phyloP scores from a whole-genome alignment of 2,329 filamentous ascomycete species.

The Phoma herbarum region DNA sequence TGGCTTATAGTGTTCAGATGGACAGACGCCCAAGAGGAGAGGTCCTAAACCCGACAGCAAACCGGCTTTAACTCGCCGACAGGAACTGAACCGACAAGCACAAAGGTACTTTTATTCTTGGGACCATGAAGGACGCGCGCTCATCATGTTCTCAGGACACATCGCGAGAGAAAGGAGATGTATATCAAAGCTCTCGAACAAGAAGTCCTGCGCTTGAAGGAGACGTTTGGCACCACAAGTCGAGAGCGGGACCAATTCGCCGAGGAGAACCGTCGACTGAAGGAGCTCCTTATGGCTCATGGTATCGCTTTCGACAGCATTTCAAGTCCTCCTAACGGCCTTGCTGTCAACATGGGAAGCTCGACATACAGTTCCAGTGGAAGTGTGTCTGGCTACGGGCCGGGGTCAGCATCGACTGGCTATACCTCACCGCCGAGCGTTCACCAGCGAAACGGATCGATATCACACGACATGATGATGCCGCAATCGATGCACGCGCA shows the following conservation, averaged over 20 bases:
- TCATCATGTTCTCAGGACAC: conserved; percentile 70
- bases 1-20: conserved; percentile 64
- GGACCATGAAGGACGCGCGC: neutral
- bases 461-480: conserved; percentile 41
- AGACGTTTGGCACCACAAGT: conserved; percentile 76
- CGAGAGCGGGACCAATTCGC: conserved; percentile 78
- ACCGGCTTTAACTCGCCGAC: conserved; percentile 87
- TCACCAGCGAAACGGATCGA: conserved; percentile 38
- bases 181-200: conserved; percentile 95
- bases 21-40: conserved; percentile 84
- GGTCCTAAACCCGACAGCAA: conserved; percentile 97
- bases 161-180: conserved; percentile 94
- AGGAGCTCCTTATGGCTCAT: conserved; percentile 65
- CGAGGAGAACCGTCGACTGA: conserved; percentile 82
- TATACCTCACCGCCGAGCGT: conserved; percentile 57
- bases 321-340: conserved; percentile 48
- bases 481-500: conserved; percentile 28
- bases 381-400: conserved; percentile 70
- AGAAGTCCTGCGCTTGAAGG: conserved; percentile 87
- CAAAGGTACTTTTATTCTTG: conserved; percentile 72
- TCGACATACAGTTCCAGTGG: conserved; percentile 59
- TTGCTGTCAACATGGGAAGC: conserved; percentile 43
- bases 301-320: conserved; percentile 65
- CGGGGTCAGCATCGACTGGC: conserved; percentile 56
- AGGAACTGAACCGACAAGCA: conserved; percentile 94